A percentile compares a stretch with the other conserved stretches of the same genome.
These are phyloP conservation scores for Pleomassaria siparia DNA, from an alignment of 2,329 filamentous ascomycete species.

Conservation along the genomic window DNA sequence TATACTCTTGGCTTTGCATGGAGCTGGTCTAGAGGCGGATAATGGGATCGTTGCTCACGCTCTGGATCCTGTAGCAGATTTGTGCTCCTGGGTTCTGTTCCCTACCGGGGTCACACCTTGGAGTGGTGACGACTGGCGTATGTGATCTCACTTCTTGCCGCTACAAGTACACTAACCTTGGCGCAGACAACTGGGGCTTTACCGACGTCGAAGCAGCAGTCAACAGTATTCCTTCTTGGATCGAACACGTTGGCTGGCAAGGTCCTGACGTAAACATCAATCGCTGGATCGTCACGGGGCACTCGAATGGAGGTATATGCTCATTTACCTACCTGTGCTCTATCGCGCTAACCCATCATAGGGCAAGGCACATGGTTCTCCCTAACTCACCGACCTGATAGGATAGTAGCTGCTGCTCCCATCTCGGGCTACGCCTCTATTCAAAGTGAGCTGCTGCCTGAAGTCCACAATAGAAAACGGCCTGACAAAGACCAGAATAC, in stretches of 20 bases:
- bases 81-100: constrained; percentile 59
- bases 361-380: constrained; percentile 61
- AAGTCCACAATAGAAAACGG: background rate
- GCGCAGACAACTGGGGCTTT: constrained; percentile 56
- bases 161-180: constrained; percentile 5
- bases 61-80: constrained; percentile 53
- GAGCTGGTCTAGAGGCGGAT: constrained; percentile 59
- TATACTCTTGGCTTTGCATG: constrained; percentile 56
- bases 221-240: constrained; percentile 53
- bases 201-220: constrained; percentile 58
- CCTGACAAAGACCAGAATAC: constrained; percentile 47
- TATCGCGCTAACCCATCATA: constrained; percentile 15
- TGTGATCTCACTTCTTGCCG: constrained; percentile 15
- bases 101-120: constrained; percentile 60
- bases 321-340: background rate
- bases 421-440: constrained; percentile 62
- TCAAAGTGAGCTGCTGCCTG: constrained; percentile 44
- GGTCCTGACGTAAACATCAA: constrained; percentile 49
- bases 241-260: constrained; percentile 50
- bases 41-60: constrained; percentile 49
- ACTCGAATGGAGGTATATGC: constrained; percentile 58
- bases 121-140: constrained; percentile 64
- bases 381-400: constrained; percentile 58
- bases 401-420: constrained; percentile 58
- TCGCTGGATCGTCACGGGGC: constrained; percentile 57